A percentile compares a stretch with the other conserved stretches of the same genome.
phyloP scores from a whole-genome alignment of 2,329 filamentous ascomycete genomes.

The Helminthosporium solani region DNA sequence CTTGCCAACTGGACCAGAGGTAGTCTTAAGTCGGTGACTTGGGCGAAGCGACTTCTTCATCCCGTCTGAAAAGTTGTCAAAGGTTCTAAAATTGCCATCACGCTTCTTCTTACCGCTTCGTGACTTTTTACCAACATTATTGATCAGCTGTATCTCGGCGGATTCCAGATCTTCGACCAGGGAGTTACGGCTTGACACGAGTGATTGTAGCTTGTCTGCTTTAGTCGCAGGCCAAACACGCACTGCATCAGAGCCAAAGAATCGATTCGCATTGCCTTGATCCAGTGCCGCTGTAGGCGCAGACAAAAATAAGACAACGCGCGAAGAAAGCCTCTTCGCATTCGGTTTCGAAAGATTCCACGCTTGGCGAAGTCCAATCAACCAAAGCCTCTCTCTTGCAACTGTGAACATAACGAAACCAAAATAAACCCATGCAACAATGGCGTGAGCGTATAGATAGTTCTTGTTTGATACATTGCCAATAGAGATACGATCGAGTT shows the following conservation, averaged over 20 bases:
- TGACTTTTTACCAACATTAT: conserved; percentile 70
- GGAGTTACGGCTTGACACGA: conserved; percentile 79
- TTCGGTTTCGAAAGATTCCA: conserved; percentile 85
- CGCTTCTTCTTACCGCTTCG: conserved; percentile 62
- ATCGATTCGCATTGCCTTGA: conserved; percentile 70
- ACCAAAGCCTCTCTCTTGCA: conserved; percentile 84
- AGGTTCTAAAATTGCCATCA: conserved; percentile 48
- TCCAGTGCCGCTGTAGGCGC: conserved; percentile 78
- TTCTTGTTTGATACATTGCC: conserved; percentile 69
- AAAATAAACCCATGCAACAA: conserved; percentile 79
- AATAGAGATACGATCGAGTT: conserved; percentile 74
- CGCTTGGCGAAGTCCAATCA: conserved; percentile 88
- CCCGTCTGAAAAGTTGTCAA: conserved; percentile 53
- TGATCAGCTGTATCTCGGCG: conserved; percentile 84
- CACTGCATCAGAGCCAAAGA: conserved; percentile 80
- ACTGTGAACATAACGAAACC: conserved; percentile 85
- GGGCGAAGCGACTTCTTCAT: conserved; percentile 62
- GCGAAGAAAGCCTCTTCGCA: conserved; percentile 80
- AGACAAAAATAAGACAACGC: conserved; percentile 85
- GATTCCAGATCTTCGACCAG: conserved; percentile 79
- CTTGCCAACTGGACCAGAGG: conserved; percentile 63
- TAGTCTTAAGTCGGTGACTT: conserved; percentile 37
- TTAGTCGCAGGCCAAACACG: conserved; percentile 83
- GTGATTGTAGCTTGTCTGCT: conserved; percentile 72
- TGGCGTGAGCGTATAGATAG: conserved; percentile 74